These are phyloP conservation scores for Pilasporangium apinafurcum DNA, from an alignment of 352 stramenopile species.

Conservation along the genomic window DNA sequence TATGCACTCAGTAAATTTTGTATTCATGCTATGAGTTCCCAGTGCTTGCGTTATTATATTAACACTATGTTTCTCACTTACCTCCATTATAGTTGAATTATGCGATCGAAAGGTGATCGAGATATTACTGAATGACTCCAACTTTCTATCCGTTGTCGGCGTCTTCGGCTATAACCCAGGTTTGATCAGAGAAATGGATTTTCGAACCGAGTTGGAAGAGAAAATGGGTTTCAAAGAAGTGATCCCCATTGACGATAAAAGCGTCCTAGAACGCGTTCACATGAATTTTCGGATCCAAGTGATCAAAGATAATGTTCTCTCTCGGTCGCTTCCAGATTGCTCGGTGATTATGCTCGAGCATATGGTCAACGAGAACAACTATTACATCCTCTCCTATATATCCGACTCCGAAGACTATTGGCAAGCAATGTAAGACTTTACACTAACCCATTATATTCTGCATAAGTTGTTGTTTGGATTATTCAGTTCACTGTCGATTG, in stretches of 20 bases:
- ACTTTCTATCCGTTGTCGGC: constrained; percentile 79
- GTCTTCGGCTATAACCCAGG: constrained; percentile 78
- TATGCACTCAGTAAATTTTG: constrained; percentile 45
- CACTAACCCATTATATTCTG: background rate
- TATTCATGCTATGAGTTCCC: background rate
- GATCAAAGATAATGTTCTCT: constrained; percentile 83
- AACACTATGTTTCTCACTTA: background rate
- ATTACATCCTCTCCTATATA: constrained; percentile 77
- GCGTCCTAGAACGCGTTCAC: constrained; percentile 65
- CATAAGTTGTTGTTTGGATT: background rate
- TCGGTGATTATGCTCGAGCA: constrained; percentile 75
- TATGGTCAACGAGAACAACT: constrained; percentile 85
- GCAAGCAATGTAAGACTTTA: constrained; percentile 43
- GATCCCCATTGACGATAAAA: constrained; percentile 54
- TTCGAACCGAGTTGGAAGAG: constrained; percentile 55
- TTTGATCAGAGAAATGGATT: constrained; percentile 71
- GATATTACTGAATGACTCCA: constrained; percentile 59
- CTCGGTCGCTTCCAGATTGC: constrained; percentile 66
- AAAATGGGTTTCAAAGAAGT: constrained; percentile 67
- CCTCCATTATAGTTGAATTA: constrained; percentile 51
- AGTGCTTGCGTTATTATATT: background rate
- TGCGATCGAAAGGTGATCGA: constrained; percentile 63
- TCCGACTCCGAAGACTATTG: constrained; percentile 68
- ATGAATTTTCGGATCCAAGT: constrained; percentile 86
- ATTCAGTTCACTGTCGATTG: constrained; percentile 1